These are phyloP conservation scores for Fusarium lateritium DNA, from an alignment of 2,329 filamentous ascomycete species.

Conservation along the genomic window DNA sequence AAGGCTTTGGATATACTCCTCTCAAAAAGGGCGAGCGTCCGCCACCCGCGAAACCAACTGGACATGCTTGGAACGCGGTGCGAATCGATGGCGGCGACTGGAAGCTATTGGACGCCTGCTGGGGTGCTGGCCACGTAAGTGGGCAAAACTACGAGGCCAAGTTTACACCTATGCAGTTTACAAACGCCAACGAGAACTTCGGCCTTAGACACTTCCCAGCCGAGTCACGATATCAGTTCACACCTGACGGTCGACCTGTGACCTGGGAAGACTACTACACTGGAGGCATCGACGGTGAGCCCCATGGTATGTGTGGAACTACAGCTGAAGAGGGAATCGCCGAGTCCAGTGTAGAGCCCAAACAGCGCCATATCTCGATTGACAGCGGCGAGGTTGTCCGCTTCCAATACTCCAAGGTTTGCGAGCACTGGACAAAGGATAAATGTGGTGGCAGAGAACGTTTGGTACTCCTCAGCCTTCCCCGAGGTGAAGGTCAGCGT, in stretches of 20 bases:
- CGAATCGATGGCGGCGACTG: conserved; percentile 88
- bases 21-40: conserved; percentile 74
- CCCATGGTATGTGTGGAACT: conserved; percentile 62
- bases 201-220: conserved; percentile 84
- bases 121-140: conserved; percentile 81
- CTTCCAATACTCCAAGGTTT: conserved; percentile 85
- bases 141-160: conserved; percentile 73
- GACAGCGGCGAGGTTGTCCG: conserved; percentile 71
- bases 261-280: conserved; percentile 88
- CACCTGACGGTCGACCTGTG: conserved; percentile 76
- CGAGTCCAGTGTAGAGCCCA: conserved; percentile 71
- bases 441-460: conserved; percentile 77
- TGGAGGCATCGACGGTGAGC: conserved; percentile 68
- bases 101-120: conserved; percentile 94
- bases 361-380: conserved; percentile 69
- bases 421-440: conserved; percentile 86
- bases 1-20: conserved; percentile 82
- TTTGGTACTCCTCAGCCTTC: conserved; percentile 77
- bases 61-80: conserved; percentile 95
- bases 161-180: conserved; percentile 77
- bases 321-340: conserved; percentile 67
- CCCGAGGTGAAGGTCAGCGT: conserved; percentile 76
- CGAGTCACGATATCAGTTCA: conserved; percentile 79
- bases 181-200: conserved; percentile 81
- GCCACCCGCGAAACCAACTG: conserved; percentile 73